Evolutionary conservation across 2,329 filamentous ascomycete genomes (phyloP).

Genomic region (Trichoderma hamatum): DNA sequence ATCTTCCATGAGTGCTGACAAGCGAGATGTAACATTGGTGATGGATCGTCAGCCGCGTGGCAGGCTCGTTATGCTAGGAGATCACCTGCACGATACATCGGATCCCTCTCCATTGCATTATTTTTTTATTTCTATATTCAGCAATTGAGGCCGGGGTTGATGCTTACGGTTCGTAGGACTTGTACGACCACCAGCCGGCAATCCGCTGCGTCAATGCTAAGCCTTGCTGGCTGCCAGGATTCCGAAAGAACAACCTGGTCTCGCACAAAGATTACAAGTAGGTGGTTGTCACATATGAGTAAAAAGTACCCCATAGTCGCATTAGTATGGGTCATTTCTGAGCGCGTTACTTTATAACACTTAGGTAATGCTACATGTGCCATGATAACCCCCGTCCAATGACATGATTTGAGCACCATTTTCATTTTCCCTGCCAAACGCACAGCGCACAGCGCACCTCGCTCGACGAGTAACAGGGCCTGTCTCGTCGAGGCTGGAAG

Average conservation of each 20-base stretch:
- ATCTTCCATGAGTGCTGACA: neutral
- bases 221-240: neutral
- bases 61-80: slow-evolving; percentile 3
- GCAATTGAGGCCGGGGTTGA: neutral
- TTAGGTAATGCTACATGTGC: slow-evolving; percentile 8
- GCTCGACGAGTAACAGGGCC: neutral
- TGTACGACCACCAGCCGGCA: neutral
- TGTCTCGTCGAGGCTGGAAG: neutral
- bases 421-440: neutral
- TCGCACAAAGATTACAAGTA: neutral
- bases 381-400: neutral
- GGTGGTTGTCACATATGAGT: neutral
- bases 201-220: neutral
- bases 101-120: slow-evolving; percentile 16
- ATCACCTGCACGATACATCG: slow-evolving; percentile 17
- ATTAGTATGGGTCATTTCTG: neutral
- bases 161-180: neutral
- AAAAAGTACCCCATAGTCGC: neutral
- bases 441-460: too few species aligned
- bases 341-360: slow-evolving; percentile 9
- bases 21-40: slow-evolving; percentile 6
- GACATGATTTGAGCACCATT: neutral
- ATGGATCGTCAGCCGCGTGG: slow-evolving; percentile 9
- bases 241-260: neutral
- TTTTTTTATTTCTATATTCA: neutral